phyloP scores from a whole-genome alignment of 768 basidiomycete genomes.

The Hericium alpestre region DNA sequence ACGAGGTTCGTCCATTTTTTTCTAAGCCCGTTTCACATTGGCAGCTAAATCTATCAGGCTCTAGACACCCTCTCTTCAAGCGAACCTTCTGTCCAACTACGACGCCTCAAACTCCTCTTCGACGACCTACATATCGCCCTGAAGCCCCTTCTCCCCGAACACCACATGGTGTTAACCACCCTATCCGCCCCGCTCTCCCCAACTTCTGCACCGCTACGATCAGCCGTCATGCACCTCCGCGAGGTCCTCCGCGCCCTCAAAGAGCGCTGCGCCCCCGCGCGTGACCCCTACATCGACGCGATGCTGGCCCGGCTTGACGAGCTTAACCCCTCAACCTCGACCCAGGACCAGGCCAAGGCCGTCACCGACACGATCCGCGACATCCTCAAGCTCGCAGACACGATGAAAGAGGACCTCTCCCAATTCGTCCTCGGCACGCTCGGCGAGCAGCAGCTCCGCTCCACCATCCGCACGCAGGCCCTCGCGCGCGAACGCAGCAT shows the following conservation, averaged over 20 bases:
- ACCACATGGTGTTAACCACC: slow-evolving; percentile 37
- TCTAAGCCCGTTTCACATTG: not conserved
- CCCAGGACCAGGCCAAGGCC: slow-evolving; percentile 30
- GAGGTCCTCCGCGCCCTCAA: slow-evolving; percentile 43
- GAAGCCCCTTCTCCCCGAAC: slow-evolving; percentile 45
- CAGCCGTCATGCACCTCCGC: slow-evolving; percentile 41
- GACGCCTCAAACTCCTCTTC: slow-evolving; percentile 48
- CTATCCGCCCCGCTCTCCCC: slow-evolving; percentile 55
- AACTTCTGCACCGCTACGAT: slow-evolving; percentile 55
- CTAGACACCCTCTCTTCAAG: slow-evolving; percentile 43
- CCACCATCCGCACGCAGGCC: slow-evolving; percentile 42
- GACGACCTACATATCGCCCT: slow-evolving; percentile 41
- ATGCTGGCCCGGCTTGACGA: slow-evolving; percentile 28
- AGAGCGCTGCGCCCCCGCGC: slow-evolving; percentile 56
- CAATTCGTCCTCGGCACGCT: slow-evolving; percentile 55
- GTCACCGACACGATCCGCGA: slow-evolving; percentile 38
- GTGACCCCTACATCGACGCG: slow-evolving; percentile 44
- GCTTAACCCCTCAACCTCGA: slow-evolving; percentile 17
- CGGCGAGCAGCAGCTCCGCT: slow-evolving; percentile 49
- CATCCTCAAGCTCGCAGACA: slow-evolving; percentile 41
- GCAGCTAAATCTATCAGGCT: slow-evolving; percentile 31
- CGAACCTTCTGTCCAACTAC: slow-evolving; percentile 47
- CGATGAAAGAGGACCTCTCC: slow-evolving; percentile 63
- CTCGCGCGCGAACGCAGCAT: slow-evolving; percentile 42
- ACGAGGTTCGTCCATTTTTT: slow-evolving; percentile 35